phyloP scores from a whole-genome alignment of 768 basidiomycete genomes.

The Agaricus sinodeliciosus region DNA sequence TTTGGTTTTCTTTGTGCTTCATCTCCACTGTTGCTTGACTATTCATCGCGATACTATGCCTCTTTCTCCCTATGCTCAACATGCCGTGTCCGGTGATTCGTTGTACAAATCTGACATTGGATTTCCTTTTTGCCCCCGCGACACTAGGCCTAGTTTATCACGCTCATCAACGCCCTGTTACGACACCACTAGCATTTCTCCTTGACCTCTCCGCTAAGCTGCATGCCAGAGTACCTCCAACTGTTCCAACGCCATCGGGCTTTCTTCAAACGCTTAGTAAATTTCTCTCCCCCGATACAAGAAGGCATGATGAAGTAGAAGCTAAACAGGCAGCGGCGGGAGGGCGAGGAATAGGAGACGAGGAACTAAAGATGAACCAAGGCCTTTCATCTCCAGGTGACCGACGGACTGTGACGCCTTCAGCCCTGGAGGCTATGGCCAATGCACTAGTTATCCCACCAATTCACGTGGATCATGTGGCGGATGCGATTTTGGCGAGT shows the following conservation, averaged over 20 bases:
- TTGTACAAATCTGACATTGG: background rate
- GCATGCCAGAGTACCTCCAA: constrained; percentile 52
- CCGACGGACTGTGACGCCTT: constrained; percentile 23
- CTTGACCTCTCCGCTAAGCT: constrained; percentile 75
- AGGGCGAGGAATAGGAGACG: background rate
- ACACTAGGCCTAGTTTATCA: constrained; percentile 87
- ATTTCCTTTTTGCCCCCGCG: background rate
- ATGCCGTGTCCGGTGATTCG: background rate
- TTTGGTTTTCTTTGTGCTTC: background rate
- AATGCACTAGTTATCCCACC: constrained; percentile 82
- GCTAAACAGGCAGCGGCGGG: background rate
- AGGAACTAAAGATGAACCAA: background rate
- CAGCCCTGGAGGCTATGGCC: constrained; percentile 60
- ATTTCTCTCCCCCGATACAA: constrained; percentile 7
- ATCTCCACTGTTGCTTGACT: background rate
- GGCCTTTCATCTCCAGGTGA: constrained; percentile 8
- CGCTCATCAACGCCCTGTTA: constrained; percentile 86
- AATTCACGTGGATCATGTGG: constrained; percentile 94
- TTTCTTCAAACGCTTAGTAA: constrained; percentile 50
- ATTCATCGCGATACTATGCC: background rate
- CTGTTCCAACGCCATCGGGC: constrained; percentile 58
- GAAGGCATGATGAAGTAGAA: background rate
- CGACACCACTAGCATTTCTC: constrained; percentile 76
- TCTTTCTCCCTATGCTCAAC: background rate
- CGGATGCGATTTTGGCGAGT: constrained; percentile 68